Base-by-base conservation (phyloP, 1,284 basidiomycete species). In the Ceratobasidium sp. region DNA sequence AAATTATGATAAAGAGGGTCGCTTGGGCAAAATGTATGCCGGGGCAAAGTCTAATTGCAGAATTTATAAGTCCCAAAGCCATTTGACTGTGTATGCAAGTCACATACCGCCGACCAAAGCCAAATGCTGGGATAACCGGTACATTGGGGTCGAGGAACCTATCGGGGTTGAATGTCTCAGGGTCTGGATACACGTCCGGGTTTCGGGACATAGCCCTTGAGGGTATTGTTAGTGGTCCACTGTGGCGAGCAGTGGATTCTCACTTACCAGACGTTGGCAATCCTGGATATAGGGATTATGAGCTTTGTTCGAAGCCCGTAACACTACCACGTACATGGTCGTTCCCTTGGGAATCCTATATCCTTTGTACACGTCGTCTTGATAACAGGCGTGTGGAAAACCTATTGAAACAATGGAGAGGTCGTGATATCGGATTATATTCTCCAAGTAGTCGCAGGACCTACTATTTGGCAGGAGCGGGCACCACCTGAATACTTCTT, bases 401-500 rank as follows among this genome's bases (percentile, higher is more conserved):
- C 48, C 73, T 75, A 44, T 16, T 18, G 30, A 23, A n/a, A 2
- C 2, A 38, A 16, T 5, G 4, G 20, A 44, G 7, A 6, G 2
- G 41, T 44, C 44, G 35, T 20, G 1, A 6, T 27, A 7, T 14
- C 14, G 23, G 2, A 6, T 27, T 27, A 12, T 57, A 62, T 30
- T 3, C 7, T n/a, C n/a, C 59, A 38, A 8, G 1, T 2, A 62
- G 52, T 35, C 14, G 18, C 20, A 46, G 33, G 7, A 68, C 41
- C 0, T 57, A 78, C 77, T 66, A 20, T 27, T 23, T 14, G 79
- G 57, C 5, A 70, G 8, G 7, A 27, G 38, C 18, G 79, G 71
- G 23, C 46, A 41, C 79, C 77, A 80, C 30, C 79, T 46, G 12
- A 79, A 6, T 10, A 48, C 27, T 57, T 80, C 79, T 41, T 77